These are phyloP conservation scores for Tetracladium setigerum DNA, from an alignment of 495 filamentous ascomycete species.

Conservation along the genomic window DNA sequence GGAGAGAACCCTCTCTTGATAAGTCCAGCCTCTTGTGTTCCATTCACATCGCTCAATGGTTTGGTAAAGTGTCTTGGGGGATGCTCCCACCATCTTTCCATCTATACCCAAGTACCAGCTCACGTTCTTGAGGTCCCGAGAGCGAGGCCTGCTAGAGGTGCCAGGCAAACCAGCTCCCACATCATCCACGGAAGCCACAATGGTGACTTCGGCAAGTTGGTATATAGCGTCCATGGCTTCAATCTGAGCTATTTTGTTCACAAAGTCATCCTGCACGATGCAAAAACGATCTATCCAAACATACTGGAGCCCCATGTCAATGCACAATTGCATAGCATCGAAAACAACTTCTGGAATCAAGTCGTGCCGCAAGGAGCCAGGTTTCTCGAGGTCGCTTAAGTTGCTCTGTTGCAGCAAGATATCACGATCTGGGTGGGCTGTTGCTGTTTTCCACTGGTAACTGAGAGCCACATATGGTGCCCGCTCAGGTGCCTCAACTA, in stretches of 20 bases:
- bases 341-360: too few relatives aligned
- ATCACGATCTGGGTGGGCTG: too few relatives aligned
- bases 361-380: too few relatives aligned
- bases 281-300: constrained; percentile 29
- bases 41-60: constrained; percentile 10
- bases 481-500: too few relatives aligned
- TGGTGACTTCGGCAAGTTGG: background rate
- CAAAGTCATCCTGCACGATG: constrained; percentile 22
- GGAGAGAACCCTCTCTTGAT: constrained; percentile 18
- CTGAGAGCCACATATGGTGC: too few relatives aligned
- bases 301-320: constrained; percentile 16
- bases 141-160: too few relatives aligned
- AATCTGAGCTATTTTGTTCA: constrained; percentile 3
- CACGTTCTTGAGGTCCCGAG: too few relatives aligned
- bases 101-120: too few relatives aligned
- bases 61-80: background rate
- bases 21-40: constrained; percentile 22
- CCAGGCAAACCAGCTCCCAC: constrained; percentile 9
- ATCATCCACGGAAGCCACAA: constrained; percentile 4
- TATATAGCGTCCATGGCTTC: constrained; percentile 7
- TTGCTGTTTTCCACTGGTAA: too few relatives aligned
- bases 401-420: too few relatives aligned
- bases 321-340: constrained; percentile 20
- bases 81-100: too few relatives aligned
- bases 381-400: too few relatives aligned